These are phyloP conservation scores for Schizophyllum amplum DNA, from an alignment of 1,284 basidiomycete species.

Conservation along the genomic window DNA sequence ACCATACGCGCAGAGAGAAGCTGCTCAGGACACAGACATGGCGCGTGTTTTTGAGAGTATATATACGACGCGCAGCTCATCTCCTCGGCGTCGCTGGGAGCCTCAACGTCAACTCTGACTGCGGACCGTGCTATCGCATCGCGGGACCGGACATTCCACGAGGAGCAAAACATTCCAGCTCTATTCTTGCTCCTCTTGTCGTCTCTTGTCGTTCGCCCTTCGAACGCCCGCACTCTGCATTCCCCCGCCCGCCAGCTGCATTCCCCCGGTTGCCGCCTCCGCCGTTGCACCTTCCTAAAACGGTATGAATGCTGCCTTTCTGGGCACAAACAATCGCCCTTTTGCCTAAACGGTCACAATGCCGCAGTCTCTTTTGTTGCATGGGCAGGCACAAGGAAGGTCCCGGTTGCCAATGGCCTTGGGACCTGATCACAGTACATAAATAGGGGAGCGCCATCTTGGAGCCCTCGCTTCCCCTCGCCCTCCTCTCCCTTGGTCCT, in stretches of 20 bases:
- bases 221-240: neutral
- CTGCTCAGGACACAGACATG: neutral
- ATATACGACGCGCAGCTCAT: neutral
- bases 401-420: neutral
- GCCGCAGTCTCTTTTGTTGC: neutral
- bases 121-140: neutral
- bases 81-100: neutral
- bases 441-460: neutral
- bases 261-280: neutral
- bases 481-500: neutral
- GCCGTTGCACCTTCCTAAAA: neutral
- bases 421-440: neutral
- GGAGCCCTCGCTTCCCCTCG: too few relatives aligned
- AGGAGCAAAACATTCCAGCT: neutral
- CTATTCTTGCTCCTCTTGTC: neutral
- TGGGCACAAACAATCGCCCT: neutral
- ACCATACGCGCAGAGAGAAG: too few relatives aligned
- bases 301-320: neutral
- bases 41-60: neutral
- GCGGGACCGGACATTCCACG: neutral
- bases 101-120: neutral
- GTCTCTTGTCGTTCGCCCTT: neutral
- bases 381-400: neutral
- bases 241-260: neutral
- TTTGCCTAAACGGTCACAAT: neutral